Percentiles rank a stretch among this genome's conserved stretches.
Conservation (phyloP, 106 monocot genomes). For the Gastrodia elata region DNA sequence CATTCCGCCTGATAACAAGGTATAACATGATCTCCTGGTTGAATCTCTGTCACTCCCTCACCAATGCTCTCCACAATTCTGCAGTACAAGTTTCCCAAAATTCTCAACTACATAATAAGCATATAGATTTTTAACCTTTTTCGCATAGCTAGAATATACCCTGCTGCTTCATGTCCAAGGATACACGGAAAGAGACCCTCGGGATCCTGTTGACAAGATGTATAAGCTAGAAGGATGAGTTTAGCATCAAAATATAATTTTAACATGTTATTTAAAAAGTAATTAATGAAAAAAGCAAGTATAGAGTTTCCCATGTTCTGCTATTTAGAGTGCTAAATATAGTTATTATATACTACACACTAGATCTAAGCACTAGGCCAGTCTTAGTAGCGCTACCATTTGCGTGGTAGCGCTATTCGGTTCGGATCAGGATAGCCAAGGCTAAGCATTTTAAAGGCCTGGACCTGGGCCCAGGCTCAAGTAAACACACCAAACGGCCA, state of each 20-base stretch:
- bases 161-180: conserved; percentile 99
- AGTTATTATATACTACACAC: too few relatives aligned
- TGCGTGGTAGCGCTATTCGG: too few relatives aligned
- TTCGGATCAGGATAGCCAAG: too few relatives aligned
- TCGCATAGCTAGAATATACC: conserved; percentile 29
- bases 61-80: conserved; percentile 98
- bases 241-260: neutral
- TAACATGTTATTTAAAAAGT: too few relatives aligned
- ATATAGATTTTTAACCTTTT: neutral
- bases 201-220: conserved; percentile 56
- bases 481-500: too few relatives aligned
- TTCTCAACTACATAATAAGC: conserved; percentile 3
- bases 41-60: conserved; percentile 97
- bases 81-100: neutral
- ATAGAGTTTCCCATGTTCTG: too few relatives aligned
- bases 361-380: too few relatives aligned
- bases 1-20: conserved; percentile 99
- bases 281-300: too few relatives aligned
- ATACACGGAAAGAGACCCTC: conserved; percentile 99
- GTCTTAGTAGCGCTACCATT: too few relatives aligned
- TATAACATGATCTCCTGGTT: conserved; percentile 97
- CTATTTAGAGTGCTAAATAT: too few relatives aligned
- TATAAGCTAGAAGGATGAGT: neutral
- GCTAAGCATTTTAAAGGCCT: too few relatives aligned
- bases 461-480: too few relatives aligned